Percentiles rank a stretch among this genome's conserved stretches.
These are phyloP conservation scores for Coleophoma crateriformis DNA, from an alignment of 2,329 filamentous ascomycete species.

Conservation along the genomic window DNA sequence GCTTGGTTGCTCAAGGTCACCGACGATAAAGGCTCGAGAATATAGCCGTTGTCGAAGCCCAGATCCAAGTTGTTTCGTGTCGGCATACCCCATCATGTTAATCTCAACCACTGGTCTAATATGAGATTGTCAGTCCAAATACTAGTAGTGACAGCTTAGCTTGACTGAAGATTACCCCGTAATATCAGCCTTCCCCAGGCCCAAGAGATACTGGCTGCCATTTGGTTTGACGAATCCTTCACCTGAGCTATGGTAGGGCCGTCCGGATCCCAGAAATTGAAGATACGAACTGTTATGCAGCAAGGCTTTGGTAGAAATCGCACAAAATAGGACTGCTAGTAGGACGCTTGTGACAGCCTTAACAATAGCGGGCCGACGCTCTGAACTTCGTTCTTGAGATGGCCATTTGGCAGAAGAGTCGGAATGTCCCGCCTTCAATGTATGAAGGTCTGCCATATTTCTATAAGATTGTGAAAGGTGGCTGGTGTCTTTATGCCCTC, in stretches of 20 bases:
- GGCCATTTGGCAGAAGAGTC: slow-evolving; percentile 3
- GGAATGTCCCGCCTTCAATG: slow-evolving; percentile 18
- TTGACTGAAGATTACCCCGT: slow-evolving; percentile 53
- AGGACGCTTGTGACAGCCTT: too few relatives aligned
- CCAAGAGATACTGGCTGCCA: slow-evolving; percentile 48
- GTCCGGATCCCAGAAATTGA: not conserved
- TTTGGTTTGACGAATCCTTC: slow-evolving; percentile 6
- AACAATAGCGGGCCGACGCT: not conserved
- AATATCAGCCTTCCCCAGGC: slow-evolving; percentile 67
- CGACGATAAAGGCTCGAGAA: slow-evolving; percentile 85
- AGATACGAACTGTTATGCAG: not conserved
- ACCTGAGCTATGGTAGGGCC: not conserved
- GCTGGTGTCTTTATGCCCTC: not conserved
- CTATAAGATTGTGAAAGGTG: too few relatives aligned
- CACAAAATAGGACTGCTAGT: too few relatives aligned
- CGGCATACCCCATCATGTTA: slow-evolving; percentile 88
- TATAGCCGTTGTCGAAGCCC: slow-evolving; percentile 85
- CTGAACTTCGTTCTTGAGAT: slow-evolving; percentile 1
- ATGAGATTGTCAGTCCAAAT: slow-evolving; percentile 1
- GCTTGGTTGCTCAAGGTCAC: slow-evolving; percentile 54
- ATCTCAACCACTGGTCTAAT: slow-evolving; percentile 78
- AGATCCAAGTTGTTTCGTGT: slow-evolving; percentile 73
- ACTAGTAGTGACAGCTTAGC: too few relatives aligned
- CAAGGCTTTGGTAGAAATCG: too few relatives aligned
- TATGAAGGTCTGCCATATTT: slow-evolving; percentile 6